These are phyloP conservation scores for Alopecurus myosuroides DNA, from an alignment of 176 grass and related monocot species.

Conservation along the genomic window DNA sequence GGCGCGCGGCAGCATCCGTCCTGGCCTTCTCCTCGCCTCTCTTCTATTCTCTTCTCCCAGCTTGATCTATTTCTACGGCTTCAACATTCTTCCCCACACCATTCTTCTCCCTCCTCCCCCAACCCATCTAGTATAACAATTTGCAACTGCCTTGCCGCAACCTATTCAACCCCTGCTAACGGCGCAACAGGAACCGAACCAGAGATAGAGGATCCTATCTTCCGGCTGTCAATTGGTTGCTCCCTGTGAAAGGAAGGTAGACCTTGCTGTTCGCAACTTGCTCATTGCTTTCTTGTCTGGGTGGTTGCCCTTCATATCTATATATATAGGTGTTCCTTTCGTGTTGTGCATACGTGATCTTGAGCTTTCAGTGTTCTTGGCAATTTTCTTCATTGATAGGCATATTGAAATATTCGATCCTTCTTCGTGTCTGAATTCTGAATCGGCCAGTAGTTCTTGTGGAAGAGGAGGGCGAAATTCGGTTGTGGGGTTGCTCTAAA, in stretches of 20 bases:
- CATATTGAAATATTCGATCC: background rate
- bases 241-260: constrained; percentile 2
- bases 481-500: background rate
- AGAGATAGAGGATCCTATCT: background rate
- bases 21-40: background rate
- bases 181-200: background rate
- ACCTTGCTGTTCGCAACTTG: background rate
- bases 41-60: background rate
- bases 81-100: background rate
- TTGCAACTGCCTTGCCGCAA: background rate
- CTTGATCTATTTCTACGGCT: constrained; percentile 16
- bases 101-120: background rate
- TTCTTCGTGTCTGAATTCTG: background rate
- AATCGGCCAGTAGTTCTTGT: background rate
- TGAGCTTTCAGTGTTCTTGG: background rate
- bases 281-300: background rate
- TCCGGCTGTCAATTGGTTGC: background rate
- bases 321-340: background rate
- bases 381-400: background rate
- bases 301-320: background rate
- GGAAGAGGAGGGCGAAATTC: background rate
- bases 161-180: background rate
- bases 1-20: constrained; percentile 1
- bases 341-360: background rate
- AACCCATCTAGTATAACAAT: background rate